A percentile compares a stretch with the other conserved stretches of the same genome.
phyloP scores from a whole-genome alignment of 306 rosid species.

The Pueraria montana region DNA sequence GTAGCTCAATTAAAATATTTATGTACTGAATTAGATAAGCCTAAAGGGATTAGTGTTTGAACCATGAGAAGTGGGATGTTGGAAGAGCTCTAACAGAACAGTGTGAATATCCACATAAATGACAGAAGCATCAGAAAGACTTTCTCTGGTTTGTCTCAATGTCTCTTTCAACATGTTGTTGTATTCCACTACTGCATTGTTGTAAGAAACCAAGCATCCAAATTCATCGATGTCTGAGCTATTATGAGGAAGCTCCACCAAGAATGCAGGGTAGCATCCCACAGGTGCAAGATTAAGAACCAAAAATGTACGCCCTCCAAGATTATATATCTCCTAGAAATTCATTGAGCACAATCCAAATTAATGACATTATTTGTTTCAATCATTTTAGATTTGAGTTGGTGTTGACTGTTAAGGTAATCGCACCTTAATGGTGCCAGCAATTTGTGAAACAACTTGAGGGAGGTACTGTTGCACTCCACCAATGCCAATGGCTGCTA shows the following conservation, averaged over 20 bases:
- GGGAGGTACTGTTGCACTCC: conserved; percentile 81
- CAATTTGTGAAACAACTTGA: conserved; percentile 78
- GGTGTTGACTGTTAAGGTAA: background rate
- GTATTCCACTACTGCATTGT: conserved; percentile 71
- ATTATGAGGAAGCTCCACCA: conserved; percentile 67
- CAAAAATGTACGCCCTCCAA: conserved; percentile 83
- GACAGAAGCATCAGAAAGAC: conserved; percentile 69
- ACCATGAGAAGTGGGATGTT: conserved; percentile 79
- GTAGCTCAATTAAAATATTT: background rate
- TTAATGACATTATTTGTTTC: background rate
- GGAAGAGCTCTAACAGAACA: conserved; percentile 73
- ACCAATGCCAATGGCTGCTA: conserved; percentile 63
- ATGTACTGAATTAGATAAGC: background rate
- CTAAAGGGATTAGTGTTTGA: conserved; percentile 16
- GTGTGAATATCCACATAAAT: conserved; percentile 69
- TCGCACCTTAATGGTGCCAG: conserved; percentile 70
- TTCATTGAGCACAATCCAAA: conserved; percentile 9
- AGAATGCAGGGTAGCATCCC: conserved; percentile 84
- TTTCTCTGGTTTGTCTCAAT: conserved; percentile 55
- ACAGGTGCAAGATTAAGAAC: conserved; percentile 89
- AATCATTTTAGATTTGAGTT: background rate
- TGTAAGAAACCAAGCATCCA: conserved; percentile 80
- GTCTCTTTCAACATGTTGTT: conserved; percentile 73
- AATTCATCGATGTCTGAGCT: conserved; percentile 73
- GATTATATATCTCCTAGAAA: conserved; percentile 70